phyloP scores from a whole-genome alignment of 2,329 filamentous ascomycete genomes.

The Daldinia sp. region DNA sequence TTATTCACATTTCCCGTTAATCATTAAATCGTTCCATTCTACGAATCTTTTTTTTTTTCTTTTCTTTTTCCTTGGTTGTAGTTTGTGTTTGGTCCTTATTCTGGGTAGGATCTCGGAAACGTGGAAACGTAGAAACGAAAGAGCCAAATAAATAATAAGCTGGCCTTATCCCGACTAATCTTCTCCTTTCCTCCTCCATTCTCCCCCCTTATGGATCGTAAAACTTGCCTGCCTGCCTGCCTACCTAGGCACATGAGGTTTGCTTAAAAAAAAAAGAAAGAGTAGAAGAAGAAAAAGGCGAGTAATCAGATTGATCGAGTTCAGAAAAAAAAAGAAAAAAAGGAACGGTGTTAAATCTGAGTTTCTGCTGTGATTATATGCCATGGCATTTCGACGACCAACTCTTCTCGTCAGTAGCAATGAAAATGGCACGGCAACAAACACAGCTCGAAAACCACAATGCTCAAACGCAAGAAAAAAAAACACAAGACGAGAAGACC shows the following conservation, averaged over 20 bases:
- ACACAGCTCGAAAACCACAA: neutral
- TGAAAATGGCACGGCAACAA: neutral
- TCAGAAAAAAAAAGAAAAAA: constrained; percentile 3
- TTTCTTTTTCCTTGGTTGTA: too few species aligned
- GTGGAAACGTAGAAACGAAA: too few species aligned
- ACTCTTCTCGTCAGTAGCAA: neutral
- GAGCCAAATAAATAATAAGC: neutral
- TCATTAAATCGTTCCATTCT: neutral
- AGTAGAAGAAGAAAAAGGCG: too few species aligned
- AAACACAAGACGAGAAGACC: constrained; percentile 7
- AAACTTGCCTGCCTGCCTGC: too few species aligned
- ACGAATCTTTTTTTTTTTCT: constrained; percentile 15
- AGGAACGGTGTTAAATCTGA: constrained; percentile 3
- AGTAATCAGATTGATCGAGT: too few species aligned
- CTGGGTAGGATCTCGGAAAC: neutral
- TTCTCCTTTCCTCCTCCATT: neutral
- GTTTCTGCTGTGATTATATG: neutral
- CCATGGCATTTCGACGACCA: neutral
- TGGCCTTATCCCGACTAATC: neutral
- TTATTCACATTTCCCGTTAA: neutral
- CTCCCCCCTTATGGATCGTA: neutral
- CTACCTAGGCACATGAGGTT: neutral
- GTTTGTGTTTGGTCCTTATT: neutral
- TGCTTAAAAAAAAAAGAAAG: neutral
- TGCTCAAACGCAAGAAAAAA: constrained; percentile 22